A percentile compares a stretch with the other conserved stretches of the same genome.
Evolutionary conservation across 106 monocot genomes (phyloP).

Genomic region (Platanthera guangdongensis): DNA sequence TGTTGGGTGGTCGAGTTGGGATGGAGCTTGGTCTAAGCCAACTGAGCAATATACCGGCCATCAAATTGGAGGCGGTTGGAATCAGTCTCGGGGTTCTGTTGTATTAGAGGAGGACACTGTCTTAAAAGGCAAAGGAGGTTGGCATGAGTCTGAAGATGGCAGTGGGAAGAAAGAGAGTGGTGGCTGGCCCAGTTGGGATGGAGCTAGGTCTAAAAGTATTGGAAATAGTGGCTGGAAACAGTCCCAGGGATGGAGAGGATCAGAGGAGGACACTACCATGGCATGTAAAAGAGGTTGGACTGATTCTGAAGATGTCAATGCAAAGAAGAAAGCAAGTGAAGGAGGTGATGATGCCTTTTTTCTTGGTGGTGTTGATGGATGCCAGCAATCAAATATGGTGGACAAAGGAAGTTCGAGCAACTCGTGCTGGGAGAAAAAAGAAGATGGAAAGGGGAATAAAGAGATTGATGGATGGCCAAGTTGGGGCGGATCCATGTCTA

Average conservation of each 20-base stretch:
- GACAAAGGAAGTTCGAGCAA: background rate
- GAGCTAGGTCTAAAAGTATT: no score
- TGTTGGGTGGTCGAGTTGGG: background rate
- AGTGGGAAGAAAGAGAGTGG: no score
- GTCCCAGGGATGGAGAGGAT: background rate
- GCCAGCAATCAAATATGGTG: background rate
- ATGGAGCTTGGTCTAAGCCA: background rate
- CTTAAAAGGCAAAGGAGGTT: no score
- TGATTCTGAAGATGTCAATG: background rate
- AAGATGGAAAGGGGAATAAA: background rate
- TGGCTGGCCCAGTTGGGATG: no score
- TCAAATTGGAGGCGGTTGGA: background rate
- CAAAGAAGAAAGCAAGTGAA: background rate
- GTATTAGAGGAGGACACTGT: no score
- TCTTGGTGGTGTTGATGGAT: background rate
- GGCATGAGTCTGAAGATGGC: no score
- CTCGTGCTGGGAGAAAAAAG: background rate
- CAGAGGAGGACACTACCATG: background rate
- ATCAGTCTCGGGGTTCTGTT: no score
- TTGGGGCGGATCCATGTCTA: background rate
- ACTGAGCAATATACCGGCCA: background rate
- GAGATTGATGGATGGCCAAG: background rate
- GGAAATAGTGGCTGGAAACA: background rate
- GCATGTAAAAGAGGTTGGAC: background rate
- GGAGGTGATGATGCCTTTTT: background rate